Evolutionary conservation across 257 asterid species (phyloP).

Genomic region (Scutellaria galericulata): DNA sequence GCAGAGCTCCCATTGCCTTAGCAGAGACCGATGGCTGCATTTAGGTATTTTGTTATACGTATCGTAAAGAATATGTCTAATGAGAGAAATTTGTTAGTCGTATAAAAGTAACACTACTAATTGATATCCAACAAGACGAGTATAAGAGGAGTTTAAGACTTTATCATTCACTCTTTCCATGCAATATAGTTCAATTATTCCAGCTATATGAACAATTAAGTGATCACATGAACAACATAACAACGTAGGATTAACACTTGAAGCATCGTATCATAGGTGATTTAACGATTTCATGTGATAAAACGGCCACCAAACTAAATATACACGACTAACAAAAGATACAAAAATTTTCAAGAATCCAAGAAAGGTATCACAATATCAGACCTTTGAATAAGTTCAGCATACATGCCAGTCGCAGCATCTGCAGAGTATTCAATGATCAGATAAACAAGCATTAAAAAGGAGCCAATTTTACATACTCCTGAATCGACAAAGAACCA

Average conservation of each 20-base stretch:
- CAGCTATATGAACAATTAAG: background rate
- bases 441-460: background rate
- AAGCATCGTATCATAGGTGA: background rate
- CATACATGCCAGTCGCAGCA: conserved; percentile 96
- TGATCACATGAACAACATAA: background rate
- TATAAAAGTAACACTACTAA: no score
- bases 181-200: conserved; percentile 1
- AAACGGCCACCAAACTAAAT: background rate
- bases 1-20: conserved; percentile 86
- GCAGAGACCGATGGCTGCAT: conserved; percentile 79
- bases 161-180: background rate
- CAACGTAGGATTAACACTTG: background rate
- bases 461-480: conserved; percentile 10
- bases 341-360: conserved; percentile 11
- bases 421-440: conserved; percentile 55
- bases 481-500: conserved; percentile 6
- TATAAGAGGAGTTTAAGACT: background rate
- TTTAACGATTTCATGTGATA: no score
- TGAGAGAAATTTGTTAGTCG: background rate
- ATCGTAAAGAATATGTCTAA: background rate
- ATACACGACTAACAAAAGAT: background rate
- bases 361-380: conserved; percentile 9
- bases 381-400: conserved; percentile 90
- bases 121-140: no score
- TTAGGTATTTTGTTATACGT: conserved; percentile 2